These are phyloP conservation scores for Aspergillus persii DNA, from an alignment of 2,329 filamentous ascomycete genomes.

Conservation along the genomic window DNA sequence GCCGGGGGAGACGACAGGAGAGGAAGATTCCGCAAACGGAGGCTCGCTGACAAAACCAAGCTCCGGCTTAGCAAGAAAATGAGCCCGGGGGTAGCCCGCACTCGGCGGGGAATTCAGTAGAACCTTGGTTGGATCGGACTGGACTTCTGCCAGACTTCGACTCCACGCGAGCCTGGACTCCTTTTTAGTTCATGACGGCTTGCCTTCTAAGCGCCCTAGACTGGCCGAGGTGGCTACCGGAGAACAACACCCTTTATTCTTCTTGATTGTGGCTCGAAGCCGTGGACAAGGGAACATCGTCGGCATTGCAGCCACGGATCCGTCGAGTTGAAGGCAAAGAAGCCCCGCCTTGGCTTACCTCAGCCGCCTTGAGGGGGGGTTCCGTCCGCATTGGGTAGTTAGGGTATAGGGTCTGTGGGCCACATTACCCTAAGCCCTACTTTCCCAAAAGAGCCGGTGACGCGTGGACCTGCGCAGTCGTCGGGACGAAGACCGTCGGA, in stretches of 20 bases:
- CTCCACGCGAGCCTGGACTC: not conserved
- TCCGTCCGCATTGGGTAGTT: slow-evolving; percentile 7
- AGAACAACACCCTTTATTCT: not conserved
- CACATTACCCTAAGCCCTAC: slow-evolving; percentile 28
- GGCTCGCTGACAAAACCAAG: slow-evolving; percentile 13
- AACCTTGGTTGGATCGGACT: not conserved
- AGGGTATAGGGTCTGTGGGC: slow-evolving; percentile 15
- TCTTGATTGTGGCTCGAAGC: not conserved
- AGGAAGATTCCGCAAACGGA: not conserved
- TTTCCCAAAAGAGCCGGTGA: slow-evolving; percentile 25
- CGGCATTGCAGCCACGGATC: too few relatives aligned
- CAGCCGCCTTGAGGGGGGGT: slow-evolving; percentile 6
- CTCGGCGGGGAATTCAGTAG: not conserved
- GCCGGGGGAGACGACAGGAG: not conserved
- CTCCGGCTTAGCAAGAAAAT: slow-evolving; percentile 6
- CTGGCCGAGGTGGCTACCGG: not conserved
- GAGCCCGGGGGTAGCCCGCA: not conserved
- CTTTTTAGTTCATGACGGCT: not conserved
- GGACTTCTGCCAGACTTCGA: not conserved
- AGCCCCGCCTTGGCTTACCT: too few relatives aligned
- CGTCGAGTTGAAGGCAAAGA: too few relatives aligned
- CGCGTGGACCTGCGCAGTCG: slow-evolving; percentile 13
- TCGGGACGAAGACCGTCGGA: not conserved
- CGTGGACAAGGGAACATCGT: too few relatives aligned
- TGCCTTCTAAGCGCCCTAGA: not conserved